Percentiles rank a stretch among this genome's conserved stretches.
Evolutionary conservation across 805 yeast species (phyloP).

Genomic region (Dipodascus geniculatus): DNA sequence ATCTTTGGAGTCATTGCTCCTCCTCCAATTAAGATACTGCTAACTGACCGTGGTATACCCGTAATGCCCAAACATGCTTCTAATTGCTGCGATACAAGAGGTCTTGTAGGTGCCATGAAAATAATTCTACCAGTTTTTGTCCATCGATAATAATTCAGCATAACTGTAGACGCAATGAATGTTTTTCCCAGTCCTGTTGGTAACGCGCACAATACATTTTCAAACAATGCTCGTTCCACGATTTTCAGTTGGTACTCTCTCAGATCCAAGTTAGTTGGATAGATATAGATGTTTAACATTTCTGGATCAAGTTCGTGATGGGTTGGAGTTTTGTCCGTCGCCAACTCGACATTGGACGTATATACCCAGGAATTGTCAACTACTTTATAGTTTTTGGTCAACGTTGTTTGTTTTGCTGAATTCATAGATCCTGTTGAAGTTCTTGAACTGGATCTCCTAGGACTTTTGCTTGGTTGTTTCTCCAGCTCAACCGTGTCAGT

Average conservation of each 20-base stretch:
- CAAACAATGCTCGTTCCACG: constrained; percentile 55
- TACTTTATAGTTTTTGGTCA: background rate
- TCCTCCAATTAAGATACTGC: constrained; percentile 65
- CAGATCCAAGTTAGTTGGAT: constrained; percentile 75
- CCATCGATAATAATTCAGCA: constrained; percentile 86
- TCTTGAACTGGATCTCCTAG: background rate
- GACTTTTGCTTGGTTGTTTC: background rate
- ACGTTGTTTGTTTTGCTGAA: background rate
- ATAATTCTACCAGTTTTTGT: constrained; percentile 65
- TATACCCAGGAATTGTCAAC: background rate
- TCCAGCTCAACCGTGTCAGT: background rate
- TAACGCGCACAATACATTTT: constrained; percentile 74
- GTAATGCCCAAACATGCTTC: constrained; percentile 83
- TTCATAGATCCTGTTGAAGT: background rate
- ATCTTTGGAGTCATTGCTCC: constrained; percentile 32
- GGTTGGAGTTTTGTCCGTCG: constrained; percentile 23
- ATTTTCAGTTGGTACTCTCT: constrained; percentile 86
- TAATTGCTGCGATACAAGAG: constrained; percentile 91
- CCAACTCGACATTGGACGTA: background rate
- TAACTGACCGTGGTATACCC: constrained; percentile 65
- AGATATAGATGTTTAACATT: constrained; percentile 41
- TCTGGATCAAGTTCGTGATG: constrained; percentile 38
- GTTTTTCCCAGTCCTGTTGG: constrained; percentile 99
- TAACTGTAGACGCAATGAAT: constrained; percentile 86
- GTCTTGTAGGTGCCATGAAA: constrained; percentile 95